Conservation (phyloP, 805 yeast species). For the Candida railenensis region DNA sequence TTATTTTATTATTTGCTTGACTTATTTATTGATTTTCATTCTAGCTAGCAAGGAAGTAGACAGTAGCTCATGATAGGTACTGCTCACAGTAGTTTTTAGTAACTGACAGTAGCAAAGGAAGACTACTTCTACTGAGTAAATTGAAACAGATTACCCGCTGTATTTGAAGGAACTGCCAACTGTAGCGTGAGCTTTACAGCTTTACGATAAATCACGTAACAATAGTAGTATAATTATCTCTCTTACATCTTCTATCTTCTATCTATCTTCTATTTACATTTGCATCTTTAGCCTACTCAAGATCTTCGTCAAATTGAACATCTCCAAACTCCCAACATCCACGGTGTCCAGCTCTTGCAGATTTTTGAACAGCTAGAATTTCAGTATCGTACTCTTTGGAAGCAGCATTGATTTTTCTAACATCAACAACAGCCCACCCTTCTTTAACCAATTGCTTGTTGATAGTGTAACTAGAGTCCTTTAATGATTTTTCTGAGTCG, state of each 20-base stretch:
- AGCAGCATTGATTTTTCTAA: conserved; percentile 19
- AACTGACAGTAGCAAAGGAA: too few relatives aligned
- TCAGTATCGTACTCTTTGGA: conserved; percentile 34
- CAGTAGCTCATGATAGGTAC: too few relatives aligned
- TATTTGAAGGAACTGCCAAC: too few relatives aligned
- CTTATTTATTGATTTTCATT: too few relatives aligned
- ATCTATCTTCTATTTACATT: background rate
- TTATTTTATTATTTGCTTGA: too few relatives aligned
- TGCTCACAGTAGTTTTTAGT: too few relatives aligned
- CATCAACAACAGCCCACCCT: conserved; percentile 61
- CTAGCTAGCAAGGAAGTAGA: too few relatives aligned
- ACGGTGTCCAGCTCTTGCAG: conserved; percentile 48
- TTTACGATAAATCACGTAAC: too few relatives aligned
- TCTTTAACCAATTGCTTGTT: conserved; percentile 57
- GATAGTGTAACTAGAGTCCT: conserved; percentile 55
- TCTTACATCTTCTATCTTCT: background rate
- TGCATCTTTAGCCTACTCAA: conserved; percentile 4
- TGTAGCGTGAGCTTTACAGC: too few relatives aligned
- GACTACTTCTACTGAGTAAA: too few relatives aligned
- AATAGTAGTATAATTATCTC: too few relatives aligned
- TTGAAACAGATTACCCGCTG: too few relatives aligned
- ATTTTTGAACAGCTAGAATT: conserved; percentile 42
- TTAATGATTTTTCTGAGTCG: conserved; percentile 53
- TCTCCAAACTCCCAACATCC: conserved; percentile 83
- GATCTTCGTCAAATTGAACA: conserved; percentile 55